A percentile compares a stretch with the other conserved stretches of the same genome.
Conservation (phyloP, 108 stramenopile genomes). For the Nannochloropsis gaditana region DNA sequence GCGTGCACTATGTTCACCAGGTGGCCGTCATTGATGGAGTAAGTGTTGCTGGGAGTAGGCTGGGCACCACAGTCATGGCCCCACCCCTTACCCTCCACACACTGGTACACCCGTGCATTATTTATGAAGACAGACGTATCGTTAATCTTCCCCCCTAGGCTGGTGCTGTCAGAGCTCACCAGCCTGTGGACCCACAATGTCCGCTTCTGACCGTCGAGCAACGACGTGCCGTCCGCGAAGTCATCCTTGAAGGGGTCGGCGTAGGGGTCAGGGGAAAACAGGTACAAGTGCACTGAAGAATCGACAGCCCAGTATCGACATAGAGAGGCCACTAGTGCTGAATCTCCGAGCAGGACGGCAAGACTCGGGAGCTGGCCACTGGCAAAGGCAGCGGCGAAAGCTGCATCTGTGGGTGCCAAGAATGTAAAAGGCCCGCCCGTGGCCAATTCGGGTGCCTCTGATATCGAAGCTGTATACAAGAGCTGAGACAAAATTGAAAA, state of each 20-base stretch:
- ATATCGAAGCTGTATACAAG: not conserved
- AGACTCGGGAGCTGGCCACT: not conserved
- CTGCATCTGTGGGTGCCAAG: not conserved
- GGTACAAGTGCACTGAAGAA: not conserved
- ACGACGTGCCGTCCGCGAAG: not conserved
- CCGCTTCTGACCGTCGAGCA: not conserved
- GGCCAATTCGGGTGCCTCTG: not conserved
- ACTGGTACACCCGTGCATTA: constrained; percentile 33
- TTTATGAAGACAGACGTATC: not conserved
- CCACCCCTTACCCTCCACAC: constrained; percentile 26
- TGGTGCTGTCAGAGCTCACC: not conserved
- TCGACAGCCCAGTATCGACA: not conserved
- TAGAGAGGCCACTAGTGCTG: not conserved
- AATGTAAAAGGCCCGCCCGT: not conserved
- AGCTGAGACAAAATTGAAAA: not conserved
- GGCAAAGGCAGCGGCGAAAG: not conserved
- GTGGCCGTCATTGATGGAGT: constrained; percentile 31
- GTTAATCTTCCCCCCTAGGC: not conserved
- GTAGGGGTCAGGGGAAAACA: not conserved
- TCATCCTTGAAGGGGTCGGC: not conserved
- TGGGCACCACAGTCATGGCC: constrained; percentile 38
- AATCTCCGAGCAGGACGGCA: not conserved
- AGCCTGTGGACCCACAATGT: not conserved
- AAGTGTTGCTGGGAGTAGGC: constrained; percentile 42
- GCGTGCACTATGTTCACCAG: constrained; percentile 35